These are phyloP conservation scores for Geranium incanum DNA, from an alignment of 441 rosid genomes.

Conservation along the genomic window DNA sequence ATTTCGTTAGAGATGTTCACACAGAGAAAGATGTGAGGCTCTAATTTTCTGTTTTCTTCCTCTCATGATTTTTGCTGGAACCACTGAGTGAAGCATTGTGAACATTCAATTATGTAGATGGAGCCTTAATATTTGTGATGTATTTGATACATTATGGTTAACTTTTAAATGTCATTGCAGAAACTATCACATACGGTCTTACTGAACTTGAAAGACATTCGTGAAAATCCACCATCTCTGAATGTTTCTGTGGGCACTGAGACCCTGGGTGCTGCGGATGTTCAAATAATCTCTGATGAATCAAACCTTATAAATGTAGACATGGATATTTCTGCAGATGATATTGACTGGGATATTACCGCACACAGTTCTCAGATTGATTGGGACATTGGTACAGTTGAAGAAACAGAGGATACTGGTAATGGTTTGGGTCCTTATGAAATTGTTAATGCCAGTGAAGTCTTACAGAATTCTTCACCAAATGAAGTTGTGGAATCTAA, in stretches of 20 bases:
- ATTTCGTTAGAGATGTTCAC: slow-evolving; percentile 76
- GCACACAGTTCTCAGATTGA: slow-evolving; percentile 74
- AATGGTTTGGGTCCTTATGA: slow-evolving; percentile 91
- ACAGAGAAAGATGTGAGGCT: slow-evolving; percentile 77
- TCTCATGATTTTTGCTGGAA: slow-evolving; percentile 1
- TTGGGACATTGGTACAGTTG: slow-evolving; percentile 87
- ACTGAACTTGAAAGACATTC: slow-evolving; percentile 55
- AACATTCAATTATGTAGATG: slow-evolving; percentile 12
- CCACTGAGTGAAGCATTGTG: neutral
- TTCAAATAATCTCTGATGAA: slow-evolving; percentile 35
- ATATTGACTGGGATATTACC: slow-evolving; percentile 89
- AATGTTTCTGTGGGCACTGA: slow-evolving; percentile 52
- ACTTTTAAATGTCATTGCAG: slow-evolving; percentile 42
- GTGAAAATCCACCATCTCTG: slow-evolving; percentile 69
- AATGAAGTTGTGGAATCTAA: slow-evolving; percentile 35
- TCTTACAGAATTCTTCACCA: slow-evolving; percentile 38
- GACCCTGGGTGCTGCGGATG: slow-evolving; percentile 36
- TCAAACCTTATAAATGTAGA: slow-evolving; percentile 30
- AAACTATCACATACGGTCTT: slow-evolving; percentile 44
- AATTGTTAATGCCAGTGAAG: slow-evolving; percentile 72
- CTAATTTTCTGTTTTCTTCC: slow-evolving; percentile 2
- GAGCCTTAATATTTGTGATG: slow-evolving; percentile 11
- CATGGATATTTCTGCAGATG: slow-evolving; percentile 41
- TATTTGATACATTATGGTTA: slow-evolving; percentile 16
- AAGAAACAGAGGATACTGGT: slow-evolving; percentile 63